Evolutionary conservation across 2,329 filamentous ascomycete genomes (phyloP), one percentile per base, ranked within the genome.

Genomic region (Epichloe glyceriae): DNA sequence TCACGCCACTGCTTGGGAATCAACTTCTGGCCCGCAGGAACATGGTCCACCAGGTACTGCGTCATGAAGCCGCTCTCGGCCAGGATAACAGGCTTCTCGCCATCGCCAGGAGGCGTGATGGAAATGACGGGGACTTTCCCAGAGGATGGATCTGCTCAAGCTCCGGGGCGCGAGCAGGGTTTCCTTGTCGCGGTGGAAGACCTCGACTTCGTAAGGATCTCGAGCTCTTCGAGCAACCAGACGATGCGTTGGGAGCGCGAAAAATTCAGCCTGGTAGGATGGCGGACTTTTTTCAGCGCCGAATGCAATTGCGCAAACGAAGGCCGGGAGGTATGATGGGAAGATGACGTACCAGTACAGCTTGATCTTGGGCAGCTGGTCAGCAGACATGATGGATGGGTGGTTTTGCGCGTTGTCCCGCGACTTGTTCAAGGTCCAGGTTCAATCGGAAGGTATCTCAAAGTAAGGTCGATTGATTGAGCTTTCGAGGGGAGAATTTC

Each of bases 221-320:
- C 76, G 54, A 93, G 81, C 66, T 91, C 88, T 64, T 93, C 86
- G 42, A 95, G 78, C 6, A 95, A 81, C 86, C 87, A 95, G 43
- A 93, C 71, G 52, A 91, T 85, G 55, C 87, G 82, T 66, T 94
- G 87, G 12, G 86, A 81, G 58, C 89, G 85, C 51, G 88, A 94
- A 58, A 85, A 74, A 59, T 91, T 79, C 54, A 95, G 83, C 88
- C 88, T 94, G 57, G n/a, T 3, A 11, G 12, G 15, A 37, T 12
- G 20, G 15, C 8, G 3, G 30, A 30, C 26, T 30, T 11, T 30
- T 11, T 2, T 30, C 22, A 30, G 30, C 30, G 3, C 30, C 30
- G 30, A 30, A 11, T 11, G 7, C 15, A 15, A 19, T 11, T 2
- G 37, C 37, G 37, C 40, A 42, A 6, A 42, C 11, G 19, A 17